Conservation (phyloP, 2,329 filamentous ascomycete genomes). For the Harringtonia aguacate region DNA sequence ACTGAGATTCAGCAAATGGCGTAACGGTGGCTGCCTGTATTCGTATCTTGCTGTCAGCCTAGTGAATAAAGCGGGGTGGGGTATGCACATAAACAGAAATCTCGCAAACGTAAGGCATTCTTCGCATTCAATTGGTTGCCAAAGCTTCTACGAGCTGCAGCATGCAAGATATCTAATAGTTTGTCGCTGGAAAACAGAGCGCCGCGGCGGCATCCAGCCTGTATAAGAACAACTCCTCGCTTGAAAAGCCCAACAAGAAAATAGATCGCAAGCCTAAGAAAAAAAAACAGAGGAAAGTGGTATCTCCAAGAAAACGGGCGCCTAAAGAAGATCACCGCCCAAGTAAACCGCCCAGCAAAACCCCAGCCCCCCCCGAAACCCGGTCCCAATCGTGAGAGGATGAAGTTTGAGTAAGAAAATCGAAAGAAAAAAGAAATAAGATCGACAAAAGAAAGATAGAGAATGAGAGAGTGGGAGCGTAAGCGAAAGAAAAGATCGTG, state of each 20-base stretch:
- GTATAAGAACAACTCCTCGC: not conserved
- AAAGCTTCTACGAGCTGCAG: no score
- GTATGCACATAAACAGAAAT: not conserved
- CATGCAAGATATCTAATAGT: no score
- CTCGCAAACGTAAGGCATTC: no score
- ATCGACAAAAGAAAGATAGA: not conserved
- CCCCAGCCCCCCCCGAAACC: not conserved
- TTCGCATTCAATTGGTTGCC: no score
- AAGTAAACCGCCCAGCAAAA: not conserved
- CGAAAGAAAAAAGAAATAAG: not conserved
- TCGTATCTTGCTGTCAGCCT: slow-evolving; percentile 1
- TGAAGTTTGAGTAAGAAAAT: not conserved
- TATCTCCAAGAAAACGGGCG: slow-evolving; percentile 5
- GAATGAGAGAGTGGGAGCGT: not conserved
- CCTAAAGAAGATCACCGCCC: not conserved
- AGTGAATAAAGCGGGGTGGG: not conserved
- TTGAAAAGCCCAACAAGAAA: not conserved
- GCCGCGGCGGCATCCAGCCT: no score
- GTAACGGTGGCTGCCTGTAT: not conserved
- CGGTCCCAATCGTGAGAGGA: not conserved
- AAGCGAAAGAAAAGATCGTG: not conserved
- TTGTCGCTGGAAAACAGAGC: no score
- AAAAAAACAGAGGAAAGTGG: slow-evolving; percentile 2
- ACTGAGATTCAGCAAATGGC: not conserved
- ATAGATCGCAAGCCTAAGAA: not conserved